These are phyloP conservation scores for Pseudogymnoascus sp. DNA, from an alignment of 2,329 filamentous ascomycete genomes.

Conservation along the genomic window DNA sequence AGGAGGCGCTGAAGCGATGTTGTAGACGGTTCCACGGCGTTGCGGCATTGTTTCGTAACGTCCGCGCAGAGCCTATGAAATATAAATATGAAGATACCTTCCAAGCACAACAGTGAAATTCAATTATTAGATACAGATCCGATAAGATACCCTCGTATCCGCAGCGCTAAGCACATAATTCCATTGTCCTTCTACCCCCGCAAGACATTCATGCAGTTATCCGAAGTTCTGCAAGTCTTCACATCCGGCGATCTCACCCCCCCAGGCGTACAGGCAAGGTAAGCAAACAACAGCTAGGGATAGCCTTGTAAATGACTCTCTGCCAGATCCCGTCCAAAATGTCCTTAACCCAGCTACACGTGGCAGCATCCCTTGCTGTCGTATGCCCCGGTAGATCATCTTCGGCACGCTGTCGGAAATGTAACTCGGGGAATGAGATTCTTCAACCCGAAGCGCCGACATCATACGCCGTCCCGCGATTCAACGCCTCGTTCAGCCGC, in stretches of 20 bases:
- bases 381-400: background rate
- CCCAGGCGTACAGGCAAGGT: background rate
- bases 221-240: background rate
- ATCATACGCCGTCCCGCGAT: conserved; percentile 15
- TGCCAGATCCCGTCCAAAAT: background rate
- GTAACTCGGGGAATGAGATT: background rate
- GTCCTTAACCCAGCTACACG: background rate
- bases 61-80: background rate
- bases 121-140: background rate
- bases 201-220: background rate
- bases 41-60: background rate
- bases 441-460: conserved; percentile 1
- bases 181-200: background rate
- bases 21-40: background rate
- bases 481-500: conserved; percentile 61
- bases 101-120: conserved; percentile 5
- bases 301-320: conserved; percentile 1
- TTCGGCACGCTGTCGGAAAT: background rate
- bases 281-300: background rate
- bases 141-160: background rate
- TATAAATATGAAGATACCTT: background rate
- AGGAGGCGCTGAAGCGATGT: conserved; percentile 12
- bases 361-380: background rate
- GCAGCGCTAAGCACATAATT: background rate
- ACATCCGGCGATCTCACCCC: background rate